phyloP scores from a whole-genome alignment of 1,139 yeast genomes.

The Scheffersomyces quercinus region DNA sequence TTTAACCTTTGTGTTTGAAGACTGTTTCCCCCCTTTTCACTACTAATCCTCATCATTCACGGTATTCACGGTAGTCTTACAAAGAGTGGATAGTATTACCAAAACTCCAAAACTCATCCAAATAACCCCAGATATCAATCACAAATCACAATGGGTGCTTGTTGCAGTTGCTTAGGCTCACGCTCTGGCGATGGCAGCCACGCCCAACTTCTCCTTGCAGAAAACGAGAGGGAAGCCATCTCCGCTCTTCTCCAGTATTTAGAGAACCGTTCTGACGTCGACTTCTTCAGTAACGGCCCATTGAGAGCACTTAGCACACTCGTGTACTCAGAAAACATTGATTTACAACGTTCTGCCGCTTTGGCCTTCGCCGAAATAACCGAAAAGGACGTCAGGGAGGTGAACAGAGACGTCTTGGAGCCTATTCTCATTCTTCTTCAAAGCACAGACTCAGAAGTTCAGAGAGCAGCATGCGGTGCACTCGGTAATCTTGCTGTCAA shows the following conservation, averaged over 20 bases:
- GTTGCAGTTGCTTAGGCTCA: slow-evolving; percentile 59
- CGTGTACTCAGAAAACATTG: slow-evolving; percentile 92
- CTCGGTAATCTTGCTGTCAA: slow-evolving; percentile 95
- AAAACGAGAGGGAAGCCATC: slow-evolving; percentile 95
- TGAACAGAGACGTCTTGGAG: slow-evolving; percentile 85
- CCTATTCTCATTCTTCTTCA: slow-evolving; percentile 88
- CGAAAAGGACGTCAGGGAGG: slow-evolving; percentile 91
- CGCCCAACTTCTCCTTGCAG: slow-evolving; percentile 84
- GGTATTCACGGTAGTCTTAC: too few species aligned
- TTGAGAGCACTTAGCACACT: slow-evolving; percentile 86
- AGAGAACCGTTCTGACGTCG: slow-evolving; percentile 83
- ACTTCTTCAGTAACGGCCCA: slow-evolving; percentile 90
- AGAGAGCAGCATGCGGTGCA: slow-evolving; percentile 98
- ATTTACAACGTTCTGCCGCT: slow-evolving; percentile 95
- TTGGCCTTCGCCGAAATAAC: slow-evolving; percentile 98
- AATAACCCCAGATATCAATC: background rate
- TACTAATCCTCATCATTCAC: too few species aligned
- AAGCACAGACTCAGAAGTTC: slow-evolving; percentile 89
- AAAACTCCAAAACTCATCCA: too few species aligned
- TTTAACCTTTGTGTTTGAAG: too few species aligned
- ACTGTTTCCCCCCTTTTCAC: too few species aligned
- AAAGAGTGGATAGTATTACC: too few species aligned
- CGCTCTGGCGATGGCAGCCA: slow-evolving; percentile 48
- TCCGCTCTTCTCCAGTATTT: slow-evolving; percentile 84
- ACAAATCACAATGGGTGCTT: slow-evolving; percentile 54